Evolutionary conservation across 2,329 filamentous ascomycete species (phyloP), one percentile per base, ranked within the genome.

Genomic region (Monilinia fructicola): DNA sequence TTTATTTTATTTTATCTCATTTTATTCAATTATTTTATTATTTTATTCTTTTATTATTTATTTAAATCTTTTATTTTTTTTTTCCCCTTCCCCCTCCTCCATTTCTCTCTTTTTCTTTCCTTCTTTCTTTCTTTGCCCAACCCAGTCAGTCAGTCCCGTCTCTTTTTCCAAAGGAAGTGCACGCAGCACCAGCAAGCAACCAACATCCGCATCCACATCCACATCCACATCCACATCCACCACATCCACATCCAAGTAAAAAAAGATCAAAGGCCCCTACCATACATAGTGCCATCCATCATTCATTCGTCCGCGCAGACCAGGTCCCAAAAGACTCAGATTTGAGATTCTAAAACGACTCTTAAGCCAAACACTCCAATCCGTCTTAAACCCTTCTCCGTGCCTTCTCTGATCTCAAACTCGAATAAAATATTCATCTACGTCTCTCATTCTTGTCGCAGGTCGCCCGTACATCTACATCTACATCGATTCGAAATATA

Each of bases 381-480:
- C 60, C 56, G 31, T 50, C 42, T 66, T 61, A 62, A 61, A 62
- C 48, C 64, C 48, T 7, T 35, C 21, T 44, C 52, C 60, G 54
- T 60, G 63, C 53, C 60, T 44, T 64, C 52, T 42, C 44, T 54
- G 28, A 40, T 52, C 50, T 63, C 65, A 64, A 62, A 66, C 64
- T 62, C 56, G 58, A 48, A 59, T 38, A 23, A 38, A 59, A 44
- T 38, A 48, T n/a, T 3, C 12, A 35, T 54, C 48, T 42, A 62
- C 59, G 35, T 63, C 58, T 64, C 59, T 64, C 65, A n/a, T 58
- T 67, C 59, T 67, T 56, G 65, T 67, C 65, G 65, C 65, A 67
- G 65, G 65, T 67, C 60, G 60, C 31, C 54, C 23, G 46, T 63
- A 61, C 54, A n/a, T n/a, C n/a, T n/a, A n/a, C n/a, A n/a, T n/a